Conservation (phyloP, 192 early-diverging fungal genomes). For the Coemansia furcata region DNA sequence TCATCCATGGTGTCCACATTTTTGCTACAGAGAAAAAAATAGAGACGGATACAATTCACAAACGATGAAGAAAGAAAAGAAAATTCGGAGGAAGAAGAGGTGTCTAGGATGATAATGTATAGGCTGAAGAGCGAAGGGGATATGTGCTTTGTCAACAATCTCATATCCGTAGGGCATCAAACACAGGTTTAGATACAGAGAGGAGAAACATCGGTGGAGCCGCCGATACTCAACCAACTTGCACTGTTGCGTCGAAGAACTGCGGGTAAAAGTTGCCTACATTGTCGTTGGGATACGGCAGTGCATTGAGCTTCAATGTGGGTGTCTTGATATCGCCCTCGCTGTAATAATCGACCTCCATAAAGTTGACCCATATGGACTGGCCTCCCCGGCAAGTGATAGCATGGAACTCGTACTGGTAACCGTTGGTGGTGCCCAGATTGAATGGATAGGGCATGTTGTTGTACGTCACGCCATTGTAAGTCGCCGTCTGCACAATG, state of each 20-base stretch:
- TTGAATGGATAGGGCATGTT: constrained; percentile 51
- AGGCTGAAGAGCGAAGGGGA: not conserved
- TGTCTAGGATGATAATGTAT: not conserved
- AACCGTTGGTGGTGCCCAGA: constrained; percentile 44
- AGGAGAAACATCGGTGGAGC: not conserved
- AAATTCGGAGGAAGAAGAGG: not conserved
- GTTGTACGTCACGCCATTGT: constrained; percentile 24
- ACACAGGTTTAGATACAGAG: not conserved
- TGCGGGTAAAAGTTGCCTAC: constrained; percentile 36
- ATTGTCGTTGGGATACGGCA: constrained; percentile 30
- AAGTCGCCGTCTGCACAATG: constrained; percentile 40
- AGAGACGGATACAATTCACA: constrained; percentile 2
- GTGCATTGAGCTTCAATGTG: constrained; percentile 37
- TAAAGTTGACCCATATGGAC: constrained; percentile 53
- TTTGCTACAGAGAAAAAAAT: not conserved
- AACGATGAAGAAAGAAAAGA: constrained; percentile 3
- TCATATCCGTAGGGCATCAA: constrained; percentile 18
- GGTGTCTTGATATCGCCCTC: constrained; percentile 44
- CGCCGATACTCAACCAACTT: constrained; percentile 7
- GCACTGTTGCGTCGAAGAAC: constrained; percentile 39
- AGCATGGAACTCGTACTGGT: constrained; percentile 44
- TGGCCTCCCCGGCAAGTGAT: constrained; percentile 42
- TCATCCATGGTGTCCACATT: not conserved
- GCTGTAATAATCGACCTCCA: constrained; percentile 53
- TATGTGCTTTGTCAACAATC: not conserved